Evolutionary conservation across 148 eudicot genomes (phyloP).

Genomic region (Rhododendron vialii): DNA sequence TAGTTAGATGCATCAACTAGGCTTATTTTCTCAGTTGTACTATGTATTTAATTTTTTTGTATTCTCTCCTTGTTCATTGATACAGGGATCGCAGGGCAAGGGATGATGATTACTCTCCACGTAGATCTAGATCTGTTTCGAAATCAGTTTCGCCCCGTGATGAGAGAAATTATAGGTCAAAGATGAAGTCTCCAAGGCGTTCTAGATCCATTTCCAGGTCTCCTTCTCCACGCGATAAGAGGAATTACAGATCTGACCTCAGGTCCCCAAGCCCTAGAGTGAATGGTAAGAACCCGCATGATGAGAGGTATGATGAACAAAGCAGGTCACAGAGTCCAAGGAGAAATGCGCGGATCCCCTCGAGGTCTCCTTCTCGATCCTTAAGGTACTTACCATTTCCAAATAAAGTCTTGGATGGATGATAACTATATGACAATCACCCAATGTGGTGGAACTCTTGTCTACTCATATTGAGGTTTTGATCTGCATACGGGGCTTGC

Average conservation of each 20-base stretch:
- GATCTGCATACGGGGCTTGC: background rate
- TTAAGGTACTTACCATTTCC: slow-evolving; percentile 22
- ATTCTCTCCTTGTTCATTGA: slow-evolving; percentile 9
- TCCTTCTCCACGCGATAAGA: slow-evolving; percentile 32
- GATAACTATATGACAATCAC: background rate
- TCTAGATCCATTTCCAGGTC: slow-evolving; percentile 48
- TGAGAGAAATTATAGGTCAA: slow-evolving; percentile 40
- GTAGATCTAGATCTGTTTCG: slow-evolving; percentile 44
- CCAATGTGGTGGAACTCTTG: background rate
- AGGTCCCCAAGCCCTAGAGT: slow-evolving; percentile 31
- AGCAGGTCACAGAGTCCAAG: slow-evolving; percentile 38
- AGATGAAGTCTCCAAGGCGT: slow-evolving; percentile 32
- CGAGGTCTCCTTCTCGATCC: slow-evolving; percentile 33
- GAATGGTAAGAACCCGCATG: slow-evolving; percentile 26
- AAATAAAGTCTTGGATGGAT: background rate
- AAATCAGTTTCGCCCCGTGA: slow-evolving; percentile 41
- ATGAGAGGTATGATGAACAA: slow-evolving; percentile 22
- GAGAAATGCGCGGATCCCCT: slow-evolving; percentile 24
- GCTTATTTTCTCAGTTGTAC: background rate
- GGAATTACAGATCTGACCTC: slow-evolving; percentile 18
- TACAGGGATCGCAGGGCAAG: slow-evolving; percentile 27
- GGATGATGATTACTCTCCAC: slow-evolving; percentile 29
- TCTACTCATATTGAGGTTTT: background rate
- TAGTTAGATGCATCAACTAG: background rate
- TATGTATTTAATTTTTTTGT: background rate